Evolutionary conservation across 371 early-diverging fungal genomes (phyloP), one percentile per base, ranked within the genome.

Genomic region (Mortierella sp.): DNA sequence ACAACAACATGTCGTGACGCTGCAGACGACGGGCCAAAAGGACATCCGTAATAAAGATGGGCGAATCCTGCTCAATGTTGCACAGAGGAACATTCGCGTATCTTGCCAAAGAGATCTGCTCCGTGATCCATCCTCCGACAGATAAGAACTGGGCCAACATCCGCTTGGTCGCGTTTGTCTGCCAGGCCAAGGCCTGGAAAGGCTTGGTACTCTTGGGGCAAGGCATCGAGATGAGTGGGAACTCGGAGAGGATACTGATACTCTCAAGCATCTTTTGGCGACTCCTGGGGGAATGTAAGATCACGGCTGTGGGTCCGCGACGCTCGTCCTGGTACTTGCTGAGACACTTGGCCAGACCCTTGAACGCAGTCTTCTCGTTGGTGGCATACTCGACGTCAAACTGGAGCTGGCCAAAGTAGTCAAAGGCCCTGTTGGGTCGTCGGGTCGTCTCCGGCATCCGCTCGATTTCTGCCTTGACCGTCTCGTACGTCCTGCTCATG

Each of bases 51-150:
- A 96, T 84, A 66, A 95, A 96, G 24, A 95, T 68, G 26, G 92
- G 84, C 7, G 94, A 90, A 78, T 99, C 97, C 40, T 90, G 87
- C 0, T 91, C 93, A 63, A 99, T 89, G 77, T 99, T 98, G 78
- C 98, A 94, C 37, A 98, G 76, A 1, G 99, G 99, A 2, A 97
- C 88, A 79, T 96, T 93, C 0, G 96, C 90, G 79, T 96, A 97
- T 47, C 95, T 90, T 5, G 98, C 89, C 63, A 96, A 90, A 0
- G 89, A 89, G 16, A 97, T 79, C 47, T 93, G 93, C 67, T 96
- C 94, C 37, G 89, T 86, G 34, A 98, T 70, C 91, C 93, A 96
- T 31, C 82, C 87, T 66, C 93, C 90, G 39, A 96, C 79, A 31
- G 91, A 87, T 73, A 97, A 80, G 66, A 96, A 93, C 67, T 93